phyloP scores from a whole-genome alignment of 805 yeast species.

The Nakazawaea populi region DNA sequence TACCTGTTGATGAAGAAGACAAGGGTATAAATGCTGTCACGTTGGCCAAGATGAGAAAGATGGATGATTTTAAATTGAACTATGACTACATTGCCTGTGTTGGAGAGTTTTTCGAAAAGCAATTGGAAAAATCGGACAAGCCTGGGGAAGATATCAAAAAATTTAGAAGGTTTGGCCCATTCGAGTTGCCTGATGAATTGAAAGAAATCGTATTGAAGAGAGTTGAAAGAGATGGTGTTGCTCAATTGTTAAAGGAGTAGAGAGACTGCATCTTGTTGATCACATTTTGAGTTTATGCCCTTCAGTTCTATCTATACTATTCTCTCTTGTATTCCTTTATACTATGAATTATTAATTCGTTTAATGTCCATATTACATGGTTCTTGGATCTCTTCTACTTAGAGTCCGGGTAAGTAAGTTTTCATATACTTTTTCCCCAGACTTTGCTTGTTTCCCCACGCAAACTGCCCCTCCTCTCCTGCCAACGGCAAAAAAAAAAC shows the following conservation, averaged over 20 bases:
- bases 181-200: slow-evolving; percentile 37
- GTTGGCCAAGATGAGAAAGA: slow-evolving; percentile 24
- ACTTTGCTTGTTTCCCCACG: too few relatives aligned
- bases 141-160: slow-evolving; percentile 44
- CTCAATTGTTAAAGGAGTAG: slow-evolving; percentile 7
- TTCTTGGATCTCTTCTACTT: too few relatives aligned
- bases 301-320: background rate
- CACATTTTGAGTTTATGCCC: background rate
- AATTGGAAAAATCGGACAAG: slow-evolving; percentile 23
- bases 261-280: background rate
- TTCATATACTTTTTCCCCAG: too few relatives aligned
- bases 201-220: slow-evolving; percentile 32
- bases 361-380: too few relatives aligned
- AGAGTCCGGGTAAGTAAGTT: too few relatives aligned
- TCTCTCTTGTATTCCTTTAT: background rate
- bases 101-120: slow-evolving; percentile 38
- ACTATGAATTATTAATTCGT: background rate
- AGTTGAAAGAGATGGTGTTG: slow-evolving; percentile 26
- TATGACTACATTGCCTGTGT: slow-evolving; percentile 50
- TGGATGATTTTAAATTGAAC: slow-evolving; percentile 45
- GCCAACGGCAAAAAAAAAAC: too few relatives aligned
- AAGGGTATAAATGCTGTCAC: slow-evolving; percentile 28
- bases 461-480: too few relatives aligned
- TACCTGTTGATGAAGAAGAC: slow-evolving; percentile 35
- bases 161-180: slow-evolving; percentile 64